Evolutionary conservation across 1,284 basidiomycete genomes (phyloP).

Genomic region (Naganishia liquefaciens): DNA sequence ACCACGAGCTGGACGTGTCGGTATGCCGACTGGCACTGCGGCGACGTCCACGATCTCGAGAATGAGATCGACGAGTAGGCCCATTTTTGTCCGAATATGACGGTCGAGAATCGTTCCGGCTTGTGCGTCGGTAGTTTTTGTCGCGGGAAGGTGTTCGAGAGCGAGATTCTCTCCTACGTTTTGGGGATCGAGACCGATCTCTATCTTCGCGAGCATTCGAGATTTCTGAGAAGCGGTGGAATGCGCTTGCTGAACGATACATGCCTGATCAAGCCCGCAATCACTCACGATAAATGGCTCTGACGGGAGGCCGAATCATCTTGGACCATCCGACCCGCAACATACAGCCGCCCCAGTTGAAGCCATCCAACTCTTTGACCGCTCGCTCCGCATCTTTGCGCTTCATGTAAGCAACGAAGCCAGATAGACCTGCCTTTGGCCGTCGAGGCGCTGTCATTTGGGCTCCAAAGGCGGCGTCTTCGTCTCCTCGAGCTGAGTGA

Average conservation of each 20-base stretch:
- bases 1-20: conserved; percentile 9
- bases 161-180: conserved; percentile 29
- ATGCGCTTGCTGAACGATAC: background rate
- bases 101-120: conserved; percentile 11
- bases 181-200: conserved; percentile 32
- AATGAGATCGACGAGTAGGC: background rate
- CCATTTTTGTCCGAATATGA: background rate
- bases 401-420: conserved; percentile 95
- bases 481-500: conserved; percentile 45
- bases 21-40: conserved; percentile 13
- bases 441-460: conserved; percentile 71
- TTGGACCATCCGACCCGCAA: conserved; percentile 94
- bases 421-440: conserved; percentile 75
- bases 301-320: conserved; percentile 77
- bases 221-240: background rate
- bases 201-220: conserved; percentile 27
- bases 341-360: conserved; percentile 83
- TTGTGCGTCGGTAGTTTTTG: background rate
- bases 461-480: conserved; percentile 56
- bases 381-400: conserved; percentile 85
- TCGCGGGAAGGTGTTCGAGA: conserved; percentile 37
- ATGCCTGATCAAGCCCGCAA: background rate
- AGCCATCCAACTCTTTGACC: conserved; percentile 81
- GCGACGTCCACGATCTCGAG: conserved; percentile 18
- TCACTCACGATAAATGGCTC: conserved; percentile 74